Percentiles rank a stretch among this genome's conserved stretches.
Evolutionary conservation across 2,329 filamentous ascomycete species (phyloP).

Genomic region (Davidsoniella virescens): DNA sequence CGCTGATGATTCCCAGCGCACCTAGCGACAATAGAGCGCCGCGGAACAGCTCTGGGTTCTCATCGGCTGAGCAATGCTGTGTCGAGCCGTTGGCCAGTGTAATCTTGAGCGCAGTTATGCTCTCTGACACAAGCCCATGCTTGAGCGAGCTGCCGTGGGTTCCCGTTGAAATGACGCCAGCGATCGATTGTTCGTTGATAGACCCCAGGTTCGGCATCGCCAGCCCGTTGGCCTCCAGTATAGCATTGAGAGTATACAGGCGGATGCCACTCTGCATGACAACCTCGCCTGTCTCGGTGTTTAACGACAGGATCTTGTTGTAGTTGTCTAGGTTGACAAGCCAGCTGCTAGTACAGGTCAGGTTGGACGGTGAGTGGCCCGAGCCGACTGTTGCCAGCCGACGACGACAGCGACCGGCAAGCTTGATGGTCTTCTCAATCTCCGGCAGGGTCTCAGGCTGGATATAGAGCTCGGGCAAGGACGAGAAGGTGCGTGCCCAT

Average conservation of each 20-base stretch:
- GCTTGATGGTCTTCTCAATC: conserved; percentile 64
- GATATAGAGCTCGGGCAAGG: conserved; percentile 77
- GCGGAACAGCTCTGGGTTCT: conserved; percentile 66
- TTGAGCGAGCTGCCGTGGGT: conserved; percentile 78
- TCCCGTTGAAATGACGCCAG: conserved; percentile 79
- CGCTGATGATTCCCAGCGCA: conserved; percentile 76
- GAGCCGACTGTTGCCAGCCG: conserved; percentile 78
- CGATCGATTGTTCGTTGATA: conserved; percentile 87
- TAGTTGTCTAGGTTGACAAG: conserved; percentile 84
- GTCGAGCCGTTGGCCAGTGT: conserved; percentile 67
- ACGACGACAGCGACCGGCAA: conserved; percentile 66
- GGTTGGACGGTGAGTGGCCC: conserved; percentile 77
- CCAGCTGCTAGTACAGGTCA: conserved; percentile 91
- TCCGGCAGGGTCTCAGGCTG: conserved; percentile 65
- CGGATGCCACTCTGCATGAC: conserved; percentile 81
- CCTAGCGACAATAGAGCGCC: conserved; percentile 78
- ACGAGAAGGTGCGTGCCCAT: conserved; percentile 88
- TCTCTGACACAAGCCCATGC: conserved; percentile 74
- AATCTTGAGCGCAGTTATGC: conserved; percentile 57
- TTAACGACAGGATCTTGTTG: conserved; percentile 53
- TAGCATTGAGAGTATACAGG: conserved; percentile 54
- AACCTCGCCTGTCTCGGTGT: conserved; percentile 48
- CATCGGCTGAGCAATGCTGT: conserved; percentile 50
- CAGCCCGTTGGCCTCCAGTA: conserved; percentile 58
- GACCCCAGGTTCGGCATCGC: conserved; percentile 86